These are phyloP conservation scores for Triadica sebifera DNA, from an alignment of 345 rosid species.

Conservation along the genomic window DNA sequence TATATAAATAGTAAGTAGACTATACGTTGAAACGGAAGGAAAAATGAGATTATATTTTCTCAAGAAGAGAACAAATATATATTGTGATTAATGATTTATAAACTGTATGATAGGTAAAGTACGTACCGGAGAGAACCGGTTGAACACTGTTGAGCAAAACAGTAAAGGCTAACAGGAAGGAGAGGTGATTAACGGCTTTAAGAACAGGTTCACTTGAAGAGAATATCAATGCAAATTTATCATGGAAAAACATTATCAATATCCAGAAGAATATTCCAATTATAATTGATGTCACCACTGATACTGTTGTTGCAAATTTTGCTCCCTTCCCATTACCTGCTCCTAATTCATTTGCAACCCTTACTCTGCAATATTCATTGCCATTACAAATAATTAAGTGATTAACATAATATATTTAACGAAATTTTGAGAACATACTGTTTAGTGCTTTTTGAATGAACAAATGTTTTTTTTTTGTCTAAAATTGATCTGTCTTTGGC, in stretches of 20 bases:
- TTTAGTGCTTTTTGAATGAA: no score
- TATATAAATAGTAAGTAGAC: no score
- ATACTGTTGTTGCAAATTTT: slow-evolving; percentile 58
- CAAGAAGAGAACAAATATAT: no score
- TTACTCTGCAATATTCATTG: slow-evolving; percentile 45
- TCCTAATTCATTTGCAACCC: slow-evolving; percentile 89
- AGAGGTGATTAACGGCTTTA: slow-evolving; percentile 53
- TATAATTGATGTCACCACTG: slow-evolving; percentile 51
- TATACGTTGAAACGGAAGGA: no score
- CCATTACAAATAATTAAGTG: no score
- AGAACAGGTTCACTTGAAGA: slow-evolving; percentile 55
- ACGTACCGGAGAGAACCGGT: slow-evolving; percentile 72
- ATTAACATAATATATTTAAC: no score
- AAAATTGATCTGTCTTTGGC: no score
- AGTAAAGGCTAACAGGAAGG: slow-evolving; percentile 67
- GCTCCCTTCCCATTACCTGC: slow-evolving; percentile 91
- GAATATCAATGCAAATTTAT: slow-evolving; percentile 53
- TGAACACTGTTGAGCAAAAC: slow-evolving; percentile 85
- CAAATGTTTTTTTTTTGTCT: no score
- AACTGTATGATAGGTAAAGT: no score
- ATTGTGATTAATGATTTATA: no score
- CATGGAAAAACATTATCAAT: slow-evolving; percentile 41
- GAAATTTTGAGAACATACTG: no score
- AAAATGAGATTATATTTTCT: no score
- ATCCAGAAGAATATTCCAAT: slow-evolving; percentile 64